Evolutionary conservation across 129 eudicot genomes (phyloP).

Genomic region (Logfia minima): DNA sequence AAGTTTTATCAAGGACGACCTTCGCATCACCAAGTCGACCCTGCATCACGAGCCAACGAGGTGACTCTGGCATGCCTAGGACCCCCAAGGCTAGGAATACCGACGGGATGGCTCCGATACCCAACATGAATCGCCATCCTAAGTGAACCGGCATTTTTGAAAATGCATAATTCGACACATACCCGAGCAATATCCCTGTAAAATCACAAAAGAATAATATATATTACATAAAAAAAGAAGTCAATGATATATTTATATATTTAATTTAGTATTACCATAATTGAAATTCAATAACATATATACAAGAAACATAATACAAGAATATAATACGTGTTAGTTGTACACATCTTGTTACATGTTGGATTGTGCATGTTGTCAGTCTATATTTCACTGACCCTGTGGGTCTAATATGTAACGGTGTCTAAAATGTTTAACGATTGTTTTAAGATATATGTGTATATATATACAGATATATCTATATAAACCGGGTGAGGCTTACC

Average conservation of each 20-base stretch:
- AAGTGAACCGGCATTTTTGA: conserved; percentile 42
- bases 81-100: conserved; percentile 49
- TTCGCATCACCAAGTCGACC: conserved; percentile 76
- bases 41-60: conserved; percentile 74
- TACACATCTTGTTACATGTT: too few species aligned
- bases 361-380: too few species aligned
- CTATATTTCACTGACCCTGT: too few species aligned
- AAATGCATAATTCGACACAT: conserved; percentile 57
- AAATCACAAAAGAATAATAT: background rate
- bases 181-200: conserved; percentile 58
- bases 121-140: conserved; percentile 74
- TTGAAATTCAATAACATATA: too few species aligned
- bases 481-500: conserved; percentile 20
- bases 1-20: conserved; percentile 54
- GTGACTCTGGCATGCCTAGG: conserved; percentile 74
- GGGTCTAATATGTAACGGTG: too few species aligned
- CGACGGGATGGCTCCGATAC: conserved; percentile 63
- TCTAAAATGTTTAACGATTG: background rate
- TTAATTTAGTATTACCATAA: too few species aligned
- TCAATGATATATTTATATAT: too few species aligned
- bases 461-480: background rate
- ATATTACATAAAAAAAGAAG: background rate
- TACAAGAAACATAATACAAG: too few species aligned
- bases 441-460: background rate
- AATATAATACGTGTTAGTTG: too few species aligned